phyloP scores from a whole-genome alignment of 2,329 filamentous ascomycete species.

The Fusarium pseudonygamai region DNA sequence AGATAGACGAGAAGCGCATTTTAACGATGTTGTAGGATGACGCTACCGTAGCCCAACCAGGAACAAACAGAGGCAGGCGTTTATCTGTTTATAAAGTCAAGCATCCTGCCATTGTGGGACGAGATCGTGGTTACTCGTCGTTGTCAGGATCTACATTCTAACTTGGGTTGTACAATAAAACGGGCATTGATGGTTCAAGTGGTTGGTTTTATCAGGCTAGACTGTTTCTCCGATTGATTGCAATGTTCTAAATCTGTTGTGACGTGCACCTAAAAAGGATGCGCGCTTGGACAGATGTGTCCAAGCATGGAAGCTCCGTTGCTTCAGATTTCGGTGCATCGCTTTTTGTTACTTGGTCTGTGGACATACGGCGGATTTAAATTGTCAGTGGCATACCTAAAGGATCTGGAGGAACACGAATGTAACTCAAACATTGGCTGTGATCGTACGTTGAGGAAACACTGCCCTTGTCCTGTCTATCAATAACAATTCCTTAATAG shows the following conservation, averaged over 20 bases:
- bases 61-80: background rate
- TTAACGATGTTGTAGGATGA: background rate
- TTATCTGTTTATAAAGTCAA: constrained; percentile 19
- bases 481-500: background rate
- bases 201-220: background rate
- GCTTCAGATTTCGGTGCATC: constrained; percentile 31
- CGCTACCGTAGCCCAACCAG: background rate
- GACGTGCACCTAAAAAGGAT: background rate
- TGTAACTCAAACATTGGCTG: constrained; percentile 8
- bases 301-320: background rate
- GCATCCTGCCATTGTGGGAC: constrained; percentile 21
- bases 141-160: constrained; percentile 9
- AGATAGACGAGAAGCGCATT: constrained; percentile 36
- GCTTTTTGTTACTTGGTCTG: background rate
- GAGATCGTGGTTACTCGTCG: constrained; percentile 25
- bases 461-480: background rate
- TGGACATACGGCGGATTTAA: background rate
- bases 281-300: constrained; percentile 16
- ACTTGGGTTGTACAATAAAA: constrained; percentile 4
- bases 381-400: background rate
- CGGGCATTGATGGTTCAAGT: constrained; percentile 10
- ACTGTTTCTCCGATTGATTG: constrained; percentile 16
- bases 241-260: constrained; percentile 11
- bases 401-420: background rate
- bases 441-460: background rate